phyloP scores from a whole-genome alignment of 2,329 filamentous ascomycete genomes.

The Lasiodiplodia sp. region DNA sequence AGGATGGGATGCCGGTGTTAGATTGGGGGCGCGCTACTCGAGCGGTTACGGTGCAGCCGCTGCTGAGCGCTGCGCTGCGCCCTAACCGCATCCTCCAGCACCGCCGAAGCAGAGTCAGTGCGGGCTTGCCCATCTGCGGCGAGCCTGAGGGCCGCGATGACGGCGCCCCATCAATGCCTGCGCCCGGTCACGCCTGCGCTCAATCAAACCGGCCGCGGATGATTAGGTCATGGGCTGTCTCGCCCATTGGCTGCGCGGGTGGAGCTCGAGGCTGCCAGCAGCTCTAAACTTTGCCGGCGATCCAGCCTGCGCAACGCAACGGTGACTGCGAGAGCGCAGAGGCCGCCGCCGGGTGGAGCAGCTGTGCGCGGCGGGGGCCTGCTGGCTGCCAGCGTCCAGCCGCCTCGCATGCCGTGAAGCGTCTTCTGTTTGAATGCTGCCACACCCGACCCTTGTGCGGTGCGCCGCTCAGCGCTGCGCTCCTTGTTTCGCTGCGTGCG shows the following conservation, averaged over 20 bases:
- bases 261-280: slow-evolving; percentile 23
- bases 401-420: slow-evolving; percentile 22
- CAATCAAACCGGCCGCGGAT: slow-evolving; percentile 19
- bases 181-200: slow-evolving; percentile 24
- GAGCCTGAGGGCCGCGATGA: slow-evolving; percentile 26
- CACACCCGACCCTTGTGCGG: slow-evolving; percentile 27
- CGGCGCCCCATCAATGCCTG: slow-evolving; percentile 22
- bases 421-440: slow-evolving; percentile 24
- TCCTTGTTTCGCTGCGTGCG: slow-evolving; percentile 28
- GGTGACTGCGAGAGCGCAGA: slow-evolving; percentile 1
- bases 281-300: slow-evolving; percentile 21
- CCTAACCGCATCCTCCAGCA: slow-evolving; percentile 28
- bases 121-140: slow-evolving; percentile 26
- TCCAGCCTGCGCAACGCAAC: slow-evolving; percentile 24
- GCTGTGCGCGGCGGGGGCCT: neutral
- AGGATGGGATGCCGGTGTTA: slow-evolving; percentile 29
- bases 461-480: slow-evolving; percentile 21
- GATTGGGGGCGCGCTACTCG: slow-evolving; percentile 28
- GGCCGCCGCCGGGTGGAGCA: slow-evolving; percentile 3
- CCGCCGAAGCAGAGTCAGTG: slow-evolving; percentile 27
- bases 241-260: slow-evolving; percentile 17
- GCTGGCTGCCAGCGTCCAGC: neutral
- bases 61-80: slow-evolving; percentile 26
- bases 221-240: slow-evolving; percentile 28
- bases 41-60: slow-evolving; percentile 25